Conservation (phyloP, 2,329 filamentous ascomycete species). For the Harringtonia aguacate region DNA sequence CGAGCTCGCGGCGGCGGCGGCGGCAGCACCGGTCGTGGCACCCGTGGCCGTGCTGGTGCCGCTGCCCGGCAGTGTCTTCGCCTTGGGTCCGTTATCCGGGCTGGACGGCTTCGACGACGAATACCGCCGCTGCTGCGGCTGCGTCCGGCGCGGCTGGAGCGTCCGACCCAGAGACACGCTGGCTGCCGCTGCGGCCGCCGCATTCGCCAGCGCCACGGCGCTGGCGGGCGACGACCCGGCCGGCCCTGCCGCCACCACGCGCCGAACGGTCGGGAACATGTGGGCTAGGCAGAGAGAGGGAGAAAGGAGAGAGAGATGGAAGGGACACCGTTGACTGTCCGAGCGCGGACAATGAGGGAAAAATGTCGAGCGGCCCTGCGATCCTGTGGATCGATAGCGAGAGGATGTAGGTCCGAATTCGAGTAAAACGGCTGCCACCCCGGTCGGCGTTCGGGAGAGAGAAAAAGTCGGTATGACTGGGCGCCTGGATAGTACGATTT, state of each 20-base stretch:
- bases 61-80: constrained; percentile 35
- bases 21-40: too few species aligned
- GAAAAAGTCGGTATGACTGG: constrained; percentile 1
- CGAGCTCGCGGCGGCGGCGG: too few species aligned
- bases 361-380: too few species aligned
- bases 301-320: not conserved
- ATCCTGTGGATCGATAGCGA: too few species aligned
- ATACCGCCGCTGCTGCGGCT: constrained; percentile 36
- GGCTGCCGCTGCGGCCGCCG: constrained; percentile 36
- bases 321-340: not conserved
- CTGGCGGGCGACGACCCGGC: constrained; percentile 1
- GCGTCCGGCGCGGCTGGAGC: constrained; percentile 3
- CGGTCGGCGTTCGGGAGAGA: not conserved
- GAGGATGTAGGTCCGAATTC: too few species aligned
- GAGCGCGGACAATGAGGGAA: not conserved
- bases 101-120: constrained; percentile 54
- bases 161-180: not conserved
- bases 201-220: constrained; percentile 1
- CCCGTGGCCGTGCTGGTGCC: constrained; percentile 19
- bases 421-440: not conserved
- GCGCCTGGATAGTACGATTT: not conserved
- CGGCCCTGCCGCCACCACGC: constrained; percentile 10
- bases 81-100: constrained; percentile 44
- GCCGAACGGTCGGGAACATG: constrained; percentile 13
- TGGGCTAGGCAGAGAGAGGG: not conserved